phyloP scores from a whole-genome alignment of 1,139 yeast genomes.

The Sugiyamaella paludigena region DNA sequence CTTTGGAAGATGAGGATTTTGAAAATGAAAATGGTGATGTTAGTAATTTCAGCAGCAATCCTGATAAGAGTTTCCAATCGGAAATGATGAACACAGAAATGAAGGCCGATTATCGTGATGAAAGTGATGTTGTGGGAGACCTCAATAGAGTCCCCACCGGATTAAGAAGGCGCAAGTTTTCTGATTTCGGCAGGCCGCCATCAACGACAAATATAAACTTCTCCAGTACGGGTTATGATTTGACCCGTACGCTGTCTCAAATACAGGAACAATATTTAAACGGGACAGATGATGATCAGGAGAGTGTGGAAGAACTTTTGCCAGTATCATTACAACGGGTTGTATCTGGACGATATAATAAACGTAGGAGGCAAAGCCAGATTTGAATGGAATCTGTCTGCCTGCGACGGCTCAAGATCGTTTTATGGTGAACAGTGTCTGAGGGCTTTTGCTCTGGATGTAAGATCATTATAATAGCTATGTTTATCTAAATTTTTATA shows the following conservation, averaged over 20 bases:
- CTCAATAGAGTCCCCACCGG: not conserved
- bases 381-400: no score
- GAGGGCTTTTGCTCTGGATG: no score
- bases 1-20: slow-evolving; percentile 42
- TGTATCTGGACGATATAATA: slow-evolving; percentile 18
- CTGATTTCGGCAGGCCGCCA: slow-evolving; percentile 1
- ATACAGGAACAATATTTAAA: slow-evolving; percentile 5
- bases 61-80: no score
- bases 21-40: slow-evolving; percentile 35
- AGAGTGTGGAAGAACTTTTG: slow-evolving; percentile 6
- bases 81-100: no score
- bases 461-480: not conserved
- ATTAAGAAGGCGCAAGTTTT: slow-evolving; percentile 6
- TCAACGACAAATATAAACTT: not conserved
- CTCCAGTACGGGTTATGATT: not conserved
- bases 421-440: no score
- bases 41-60: not conserved
- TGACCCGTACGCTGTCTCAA: slow-evolving; percentile 8
- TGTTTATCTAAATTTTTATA: not conserved
- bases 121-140: slow-evolving; percentile 6
- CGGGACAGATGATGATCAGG: not conserved
- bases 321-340: slow-evolving; percentile 24
- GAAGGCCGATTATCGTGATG: not conserved
- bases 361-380: not conserved
- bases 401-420: no score